phyloP scores from a whole-genome alignment of 306 rosid genomes.

The Fagus sylvatica region DNA sequence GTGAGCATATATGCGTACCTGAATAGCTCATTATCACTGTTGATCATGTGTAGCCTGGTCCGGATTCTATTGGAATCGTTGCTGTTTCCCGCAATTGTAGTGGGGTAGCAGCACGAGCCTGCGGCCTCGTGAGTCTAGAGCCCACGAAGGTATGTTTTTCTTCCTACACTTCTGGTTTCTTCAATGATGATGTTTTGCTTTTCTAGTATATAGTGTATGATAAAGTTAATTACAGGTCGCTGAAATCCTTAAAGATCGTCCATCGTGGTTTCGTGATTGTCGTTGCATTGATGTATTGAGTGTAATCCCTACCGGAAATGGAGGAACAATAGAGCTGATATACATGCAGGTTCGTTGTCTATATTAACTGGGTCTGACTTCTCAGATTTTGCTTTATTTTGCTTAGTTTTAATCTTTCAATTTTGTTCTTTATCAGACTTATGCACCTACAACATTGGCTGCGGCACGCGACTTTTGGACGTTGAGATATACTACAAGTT shows the following conservation, averaged over 20 bases:
- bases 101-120: slow-evolving; percentile 98
- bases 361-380: neutral
- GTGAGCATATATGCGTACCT: neutral
- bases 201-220: neutral
- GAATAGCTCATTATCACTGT: neutral
- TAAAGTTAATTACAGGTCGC: slow-evolving; percentile 56
- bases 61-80: slow-evolving; percentile 99
- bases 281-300: slow-evolving; percentile 80
- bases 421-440: slow-evolving; percentile 53
- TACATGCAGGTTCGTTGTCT: slow-evolving; percentile 77
- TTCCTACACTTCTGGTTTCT: neutral
- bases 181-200: neutral
- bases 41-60: slow-evolving; percentile 80
- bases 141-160: slow-evolving; percentile 72
- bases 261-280: slow-evolving; percentile 93
- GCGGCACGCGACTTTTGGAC: slow-evolving; percentile 99
- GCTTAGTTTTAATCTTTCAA: neutral
- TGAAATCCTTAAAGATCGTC: slow-evolving; percentile 90
- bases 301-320: slow-evolving; percentile 77
- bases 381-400: neutral
- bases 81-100: slow-evolving; percentile 98
- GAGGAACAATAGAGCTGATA: slow-evolving; percentile 88
- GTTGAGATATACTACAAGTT: slow-evolving; percentile 72
- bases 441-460: slow-evolving; percentile 94
- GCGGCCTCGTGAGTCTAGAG: slow-evolving; percentile 99